Evolutionary conservation across 169 alveolate species (phyloP).

Genomic region (Eimeria tenella): DNA sequence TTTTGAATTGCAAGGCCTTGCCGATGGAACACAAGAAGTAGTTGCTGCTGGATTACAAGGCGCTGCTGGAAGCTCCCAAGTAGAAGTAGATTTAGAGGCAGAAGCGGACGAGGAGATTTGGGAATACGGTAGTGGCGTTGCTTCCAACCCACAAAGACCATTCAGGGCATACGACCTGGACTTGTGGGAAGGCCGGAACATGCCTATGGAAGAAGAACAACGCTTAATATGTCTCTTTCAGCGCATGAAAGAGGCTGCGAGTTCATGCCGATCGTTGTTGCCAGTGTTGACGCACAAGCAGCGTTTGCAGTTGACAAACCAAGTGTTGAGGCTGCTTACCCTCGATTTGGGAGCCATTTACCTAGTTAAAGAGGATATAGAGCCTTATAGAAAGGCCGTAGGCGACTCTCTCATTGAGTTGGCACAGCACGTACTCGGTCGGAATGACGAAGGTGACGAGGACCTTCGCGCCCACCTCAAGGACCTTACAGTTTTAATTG

Average conservation of each 20-base stretch:
- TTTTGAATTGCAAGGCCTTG: too few species aligned
- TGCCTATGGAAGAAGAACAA: background rate
- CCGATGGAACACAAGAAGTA: too few species aligned
- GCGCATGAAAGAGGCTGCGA: background rate
- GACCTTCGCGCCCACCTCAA: too few species aligned
- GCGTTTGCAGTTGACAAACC: background rate
- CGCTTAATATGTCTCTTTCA: background rate
- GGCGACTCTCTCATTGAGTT: too few species aligned
- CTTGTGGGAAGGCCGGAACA: background rate
- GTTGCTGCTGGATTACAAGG: too few species aligned
- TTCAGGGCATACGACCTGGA: background rate
- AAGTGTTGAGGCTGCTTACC: background rate
- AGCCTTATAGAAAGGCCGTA: background rate
- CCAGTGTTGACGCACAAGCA: background rate
- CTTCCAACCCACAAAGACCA: too few species aligned
- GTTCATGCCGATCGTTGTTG: background rate
- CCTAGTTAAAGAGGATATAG: background rate
- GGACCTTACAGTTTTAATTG: background rate
- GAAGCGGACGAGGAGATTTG: too few species aligned
- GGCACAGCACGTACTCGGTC: too few species aligned
- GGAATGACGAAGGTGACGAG: too few species aligned
- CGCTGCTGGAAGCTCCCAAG: too few species aligned
- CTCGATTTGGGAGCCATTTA: constrained; percentile 8
- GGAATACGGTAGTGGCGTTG: too few species aligned
- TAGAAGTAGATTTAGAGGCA: too few species aligned